Evolutionary conservation across 2,329 filamentous ascomycete genomes (phyloP), one percentile per base, ranked within the genome.

Genomic region (Cladophialophora psammophila): DNA sequence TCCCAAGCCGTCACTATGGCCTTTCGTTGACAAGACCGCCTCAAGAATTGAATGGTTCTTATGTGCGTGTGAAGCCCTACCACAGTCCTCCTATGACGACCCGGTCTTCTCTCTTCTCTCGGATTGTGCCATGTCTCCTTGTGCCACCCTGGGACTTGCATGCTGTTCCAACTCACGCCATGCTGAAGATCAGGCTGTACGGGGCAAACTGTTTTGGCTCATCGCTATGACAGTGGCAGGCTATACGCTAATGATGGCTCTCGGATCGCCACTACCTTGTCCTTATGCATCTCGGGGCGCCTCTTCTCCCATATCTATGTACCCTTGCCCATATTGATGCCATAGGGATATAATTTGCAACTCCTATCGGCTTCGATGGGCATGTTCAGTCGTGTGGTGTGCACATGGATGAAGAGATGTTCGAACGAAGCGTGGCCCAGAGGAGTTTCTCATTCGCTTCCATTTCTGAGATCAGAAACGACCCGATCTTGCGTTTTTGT

Each of bases 41-140:
- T 40, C 36, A 3, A 40, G 5, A 5, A 13, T 10, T 13, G 4
- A 9, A 40, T 40, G 36, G 12, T 40, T 10, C 10, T 12, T 40
- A 2, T 40, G 9, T 13, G 36, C 36, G 36, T 40, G 36, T 40
- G 36, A 40, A 40, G 36, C 9, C 12, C 4, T 40, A 40, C 36
- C 36, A n/a, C 55, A 58, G 36, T 58, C 55, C 40, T n/a, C 12
- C 34, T 31, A 18, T 58, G 55, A 58, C 35, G 18, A 26, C 55
- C 36, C 31, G 15, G 18, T 58, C 36, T 40, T 40, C 36, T 18
- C 9, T n/a, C 15, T 26, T 26, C 10, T 58, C 55, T 26, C 55
- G 36, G 20, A 35, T 58, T 18, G 36, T 58, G 55, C 55, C 55
- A 35, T 58, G n/a, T 20, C 12, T 40, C 40, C 8, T 45, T 35